phyloP scores from a whole-genome alignment of 176 grass and related monocot genomes.

The Musa itinerans region DNA sequence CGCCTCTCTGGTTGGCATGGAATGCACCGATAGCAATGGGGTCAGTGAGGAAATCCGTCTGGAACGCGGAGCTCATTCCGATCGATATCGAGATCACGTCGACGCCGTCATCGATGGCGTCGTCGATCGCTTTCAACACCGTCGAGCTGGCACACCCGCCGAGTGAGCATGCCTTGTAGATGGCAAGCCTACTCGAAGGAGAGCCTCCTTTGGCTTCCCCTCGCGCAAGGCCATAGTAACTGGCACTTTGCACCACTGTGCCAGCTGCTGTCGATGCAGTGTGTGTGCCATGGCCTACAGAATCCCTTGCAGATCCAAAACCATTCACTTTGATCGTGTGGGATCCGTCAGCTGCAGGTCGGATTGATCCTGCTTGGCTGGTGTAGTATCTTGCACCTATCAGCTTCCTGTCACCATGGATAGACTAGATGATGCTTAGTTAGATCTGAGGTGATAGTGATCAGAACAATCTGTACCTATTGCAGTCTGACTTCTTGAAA shows the following conservation, averaged over 20 bases:
- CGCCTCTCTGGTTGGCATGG: slow-evolving; percentile 67
- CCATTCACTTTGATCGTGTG: neutral
- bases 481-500: slow-evolving; percentile 77
- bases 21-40: slow-evolving; percentile 85
- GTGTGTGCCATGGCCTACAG: slow-evolving; percentile 79
- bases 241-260: slow-evolving; percentile 37
- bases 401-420: slow-evolving; percentile 48
- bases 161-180: slow-evolving; percentile 78
- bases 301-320: slow-evolving; percentile 54
- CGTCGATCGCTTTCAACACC: slow-evolving; percentile 77
- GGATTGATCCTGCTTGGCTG: slow-evolving; percentile 27
- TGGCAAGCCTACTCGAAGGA: slow-evolving; percentile 47
- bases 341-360: slow-evolving; percentile 28
- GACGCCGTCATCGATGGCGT: slow-evolving; percentile 78
- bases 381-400: slow-evolving; percentile 84
- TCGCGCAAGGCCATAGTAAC: slow-evolving; percentile 63
- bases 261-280: slow-evolving; percentile 75
- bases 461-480: slow-evolving; percentile 35
- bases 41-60: slow-evolving; percentile 68
- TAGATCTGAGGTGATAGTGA: too few species aligned
- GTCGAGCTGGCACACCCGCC: slow-evolving; percentile 68
- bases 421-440: neutral
- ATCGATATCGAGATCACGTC: slow-evolving; percentile 89
- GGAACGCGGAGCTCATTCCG: slow-evolving; percentile 76
- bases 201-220: slow-evolving; percentile 72